These are phyloP conservation scores for Dioscorea dumetorum DNA, from an alignment of 106 monocot species.

Conservation along the genomic window DNA sequence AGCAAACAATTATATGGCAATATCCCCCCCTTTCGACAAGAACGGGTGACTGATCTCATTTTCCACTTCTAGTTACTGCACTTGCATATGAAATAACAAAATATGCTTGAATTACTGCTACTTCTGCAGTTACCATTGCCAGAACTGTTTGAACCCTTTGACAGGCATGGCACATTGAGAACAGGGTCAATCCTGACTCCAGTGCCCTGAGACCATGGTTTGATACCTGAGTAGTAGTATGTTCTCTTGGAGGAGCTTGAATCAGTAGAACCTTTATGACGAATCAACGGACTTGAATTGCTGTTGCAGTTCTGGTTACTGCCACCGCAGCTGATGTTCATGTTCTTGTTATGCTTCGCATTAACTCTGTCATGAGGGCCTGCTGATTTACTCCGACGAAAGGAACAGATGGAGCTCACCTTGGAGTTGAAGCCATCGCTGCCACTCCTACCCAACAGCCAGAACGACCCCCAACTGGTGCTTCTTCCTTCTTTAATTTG, in stretches of 20 bases:
- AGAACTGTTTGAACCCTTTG: neutral
- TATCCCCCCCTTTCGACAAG: neutral
- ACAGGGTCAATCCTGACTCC: constrained; percentile 7
- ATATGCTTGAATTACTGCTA: neutral
- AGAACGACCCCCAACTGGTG: neutral
- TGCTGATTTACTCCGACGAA: constrained; percentile 7
- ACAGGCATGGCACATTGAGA: constrained; percentile 8
- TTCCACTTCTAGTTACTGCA: neutral
- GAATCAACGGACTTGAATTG: neutral
- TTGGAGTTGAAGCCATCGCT: neutral
- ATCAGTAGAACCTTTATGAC: neutral
- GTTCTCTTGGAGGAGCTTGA: neutral
- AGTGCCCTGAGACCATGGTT: neutral
- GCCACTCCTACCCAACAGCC: constrained; percentile 5
- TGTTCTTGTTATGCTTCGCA: neutral
- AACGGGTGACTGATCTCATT: neutral
- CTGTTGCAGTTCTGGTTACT: neutral
- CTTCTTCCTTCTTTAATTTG: neutral
- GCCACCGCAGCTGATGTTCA: neutral
- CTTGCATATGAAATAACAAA: constrained; percentile 5
- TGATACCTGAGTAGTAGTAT: neutral
- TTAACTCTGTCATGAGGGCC: neutral
- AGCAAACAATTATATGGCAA: too few species aligned
- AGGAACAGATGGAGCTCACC: neutral
- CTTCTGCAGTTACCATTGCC: neutral